Percentiles rank a stretch among this genome's conserved stretches.
Conservation (phyloP, 2,329 filamentous ascomycete genomes). For the Cordyceps pruinosa region DNA sequence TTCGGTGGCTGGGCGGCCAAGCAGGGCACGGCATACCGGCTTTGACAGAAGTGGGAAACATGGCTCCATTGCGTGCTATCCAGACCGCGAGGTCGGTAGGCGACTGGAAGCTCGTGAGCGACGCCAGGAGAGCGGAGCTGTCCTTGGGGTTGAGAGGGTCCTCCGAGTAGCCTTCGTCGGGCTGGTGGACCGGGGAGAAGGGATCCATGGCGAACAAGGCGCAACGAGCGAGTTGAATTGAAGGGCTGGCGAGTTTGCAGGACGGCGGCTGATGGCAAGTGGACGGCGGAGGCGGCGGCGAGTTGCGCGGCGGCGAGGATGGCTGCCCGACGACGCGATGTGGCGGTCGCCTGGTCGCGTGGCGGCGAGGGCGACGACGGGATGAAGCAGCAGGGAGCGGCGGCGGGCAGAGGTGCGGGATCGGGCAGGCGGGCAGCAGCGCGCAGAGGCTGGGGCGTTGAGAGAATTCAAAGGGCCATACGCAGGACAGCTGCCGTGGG, state of each 20-base stretch:
- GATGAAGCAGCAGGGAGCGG: neutral
- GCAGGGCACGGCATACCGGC: conserved; percentile 34
- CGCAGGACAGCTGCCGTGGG: neutral
- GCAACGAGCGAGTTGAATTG: no score
- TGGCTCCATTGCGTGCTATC: conserved; percentile 43
- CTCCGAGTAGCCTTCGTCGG: conserved; percentile 85
- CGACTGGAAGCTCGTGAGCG: conserved; percentile 30
- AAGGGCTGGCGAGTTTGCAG: no score
- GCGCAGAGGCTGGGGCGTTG: neutral
- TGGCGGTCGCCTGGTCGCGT: conserved; percentile 5
- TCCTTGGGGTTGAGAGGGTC: conserved; percentile 50
- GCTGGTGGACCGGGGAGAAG: conserved; percentile 47
- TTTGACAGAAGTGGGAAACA: conserved; percentile 42
- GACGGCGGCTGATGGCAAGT: no score
- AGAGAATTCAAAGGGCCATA: neutral
- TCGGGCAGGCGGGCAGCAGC: neutral
- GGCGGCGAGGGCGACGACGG: neutral
- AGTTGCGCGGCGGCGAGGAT: conserved; percentile 1
- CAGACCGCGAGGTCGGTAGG: conserved; percentile 41
- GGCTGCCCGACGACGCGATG: neutral
- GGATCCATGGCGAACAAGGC: conserved; percentile 37
- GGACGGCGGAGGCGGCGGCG: neutral
- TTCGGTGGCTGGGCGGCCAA: neutral
- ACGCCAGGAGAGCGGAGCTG: conserved; percentile 25
- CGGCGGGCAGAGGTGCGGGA: neutral